phyloP scores from a whole-genome alignment of 2,329 filamentous ascomycete species.

The Colletotrichum musae region DNA sequence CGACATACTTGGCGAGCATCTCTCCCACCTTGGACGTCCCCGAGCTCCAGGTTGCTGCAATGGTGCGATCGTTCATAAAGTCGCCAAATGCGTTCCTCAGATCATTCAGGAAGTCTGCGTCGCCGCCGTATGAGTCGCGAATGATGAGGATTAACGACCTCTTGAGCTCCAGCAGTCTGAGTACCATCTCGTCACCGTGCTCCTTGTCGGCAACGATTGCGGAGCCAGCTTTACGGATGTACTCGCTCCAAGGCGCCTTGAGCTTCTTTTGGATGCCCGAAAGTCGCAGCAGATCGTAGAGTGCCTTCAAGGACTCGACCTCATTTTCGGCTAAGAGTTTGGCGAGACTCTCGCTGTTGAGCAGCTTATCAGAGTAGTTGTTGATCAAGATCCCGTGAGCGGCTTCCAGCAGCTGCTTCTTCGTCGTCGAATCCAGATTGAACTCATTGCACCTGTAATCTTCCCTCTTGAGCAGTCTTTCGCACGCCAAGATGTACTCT shows the following conservation, averaged over 20 bases:
- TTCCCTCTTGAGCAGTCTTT: slow-evolving; percentile 79
- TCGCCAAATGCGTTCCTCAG: slow-evolving; percentile 88
- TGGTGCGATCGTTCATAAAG: slow-evolving; percentile 93
- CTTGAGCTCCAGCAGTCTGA: slow-evolving; percentile 85
- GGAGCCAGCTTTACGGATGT: slow-evolving; percentile 83
- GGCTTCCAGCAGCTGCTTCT: slow-evolving; percentile 79
- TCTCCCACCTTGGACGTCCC: slow-evolving; percentile 96
- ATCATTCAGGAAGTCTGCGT: slow-evolving; percentile 82
- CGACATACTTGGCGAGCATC: slow-evolving; percentile 98
- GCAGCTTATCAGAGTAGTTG: slow-evolving; percentile 75
- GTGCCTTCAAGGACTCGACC: slow-evolving; percentile 77
- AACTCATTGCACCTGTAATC: slow-evolving; percentile 83
- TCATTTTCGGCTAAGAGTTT: slow-evolving; percentile 81
- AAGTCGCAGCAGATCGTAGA: slow-evolving; percentile 84
- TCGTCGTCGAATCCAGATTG: slow-evolving; percentile 86
- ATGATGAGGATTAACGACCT: slow-evolving; percentile 83
- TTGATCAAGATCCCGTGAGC: slow-evolving; percentile 82
- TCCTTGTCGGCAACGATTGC: slow-evolving; percentile 85
- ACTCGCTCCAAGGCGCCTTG: slow-evolving; percentile 80
- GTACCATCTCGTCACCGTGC: slow-evolving; percentile 87
- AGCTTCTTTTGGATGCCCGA: slow-evolving; percentile 79
- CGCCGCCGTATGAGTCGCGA: slow-evolving; percentile 80
- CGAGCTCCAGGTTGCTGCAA: slow-evolving; percentile 79
- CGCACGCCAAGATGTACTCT: slow-evolving; percentile 80
- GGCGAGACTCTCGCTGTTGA: slow-evolving; percentile 77